A percentile compares a stretch with the other conserved stretches of the same genome.
Conservation (phyloP, 192 early-diverging fungal species). For the Endogone sp. region DNA sequence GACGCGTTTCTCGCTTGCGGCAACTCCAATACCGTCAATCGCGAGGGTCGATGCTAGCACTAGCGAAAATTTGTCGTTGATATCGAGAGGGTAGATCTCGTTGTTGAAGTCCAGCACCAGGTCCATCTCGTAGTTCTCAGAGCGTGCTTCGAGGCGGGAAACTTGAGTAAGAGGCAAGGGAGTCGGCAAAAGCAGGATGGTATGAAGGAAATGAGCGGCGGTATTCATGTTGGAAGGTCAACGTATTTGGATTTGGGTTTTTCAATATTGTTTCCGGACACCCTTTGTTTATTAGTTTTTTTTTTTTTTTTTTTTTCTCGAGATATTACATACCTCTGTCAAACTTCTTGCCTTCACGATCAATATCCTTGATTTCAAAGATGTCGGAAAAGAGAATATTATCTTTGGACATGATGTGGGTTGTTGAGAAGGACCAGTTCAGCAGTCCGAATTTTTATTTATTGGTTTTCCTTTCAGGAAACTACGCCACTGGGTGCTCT, state of each 20-base stretch:
- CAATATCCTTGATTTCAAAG: slow-evolving; percentile 85
- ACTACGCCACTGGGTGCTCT: not conserved
- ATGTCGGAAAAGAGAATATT: slow-evolving; percentile 84
- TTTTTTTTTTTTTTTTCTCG: no score
- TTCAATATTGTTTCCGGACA: no score
- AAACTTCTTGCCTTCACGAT: slow-evolving; percentile 90
- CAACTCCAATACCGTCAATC: slow-evolving; percentile 44
- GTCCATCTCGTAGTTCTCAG: slow-evolving; percentile 85
- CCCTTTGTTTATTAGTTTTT: no score
- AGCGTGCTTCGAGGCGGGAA: slow-evolving; percentile 77
- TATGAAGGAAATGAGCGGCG: not conserved
- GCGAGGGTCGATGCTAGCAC: slow-evolving; percentile 77
- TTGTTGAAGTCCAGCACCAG: slow-evolving; percentile 92
- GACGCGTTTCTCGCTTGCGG: no score
- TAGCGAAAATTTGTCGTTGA: slow-evolving; percentile 82
- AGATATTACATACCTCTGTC: slow-evolving; percentile 79
- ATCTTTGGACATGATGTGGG: slow-evolving; percentile 44
- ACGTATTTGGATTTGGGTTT: no score
- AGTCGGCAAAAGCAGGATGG: not conserved
- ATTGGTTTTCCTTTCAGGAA: not conserved
- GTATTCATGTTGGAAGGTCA: no score
- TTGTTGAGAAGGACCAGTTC: not conserved
- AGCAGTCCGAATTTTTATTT: not conserved
- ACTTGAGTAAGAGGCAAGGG: no score
- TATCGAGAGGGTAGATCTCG: slow-evolving; percentile 87